Conservation (phyloP, 140 eudicot genomes). For the Erigeron philadelphicus region DNA sequence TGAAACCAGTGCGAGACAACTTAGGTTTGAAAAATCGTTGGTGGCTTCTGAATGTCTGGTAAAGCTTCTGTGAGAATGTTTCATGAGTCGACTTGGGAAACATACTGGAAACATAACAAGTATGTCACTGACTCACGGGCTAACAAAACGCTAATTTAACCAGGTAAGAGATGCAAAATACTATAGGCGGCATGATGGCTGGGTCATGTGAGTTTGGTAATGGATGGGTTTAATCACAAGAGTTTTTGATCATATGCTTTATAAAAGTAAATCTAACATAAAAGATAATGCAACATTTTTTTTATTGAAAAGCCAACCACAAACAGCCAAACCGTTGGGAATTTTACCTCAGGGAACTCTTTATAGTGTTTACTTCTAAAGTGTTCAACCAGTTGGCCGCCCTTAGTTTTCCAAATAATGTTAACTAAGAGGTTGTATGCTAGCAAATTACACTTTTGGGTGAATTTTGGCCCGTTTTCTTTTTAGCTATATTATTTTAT, state of each 20-base stretch:
- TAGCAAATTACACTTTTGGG: not conserved
- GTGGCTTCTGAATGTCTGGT: slow-evolving; percentile 77
- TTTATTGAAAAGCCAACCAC: too few species aligned
- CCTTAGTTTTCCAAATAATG: not conserved
- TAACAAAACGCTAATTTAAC: not conserved
- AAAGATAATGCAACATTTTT: too few species aligned
- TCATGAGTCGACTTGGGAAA: slow-evolving; percentile 96
- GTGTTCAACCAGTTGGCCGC: too few species aligned
- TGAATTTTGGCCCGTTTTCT: not conserved
- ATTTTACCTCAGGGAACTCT: too few species aligned
- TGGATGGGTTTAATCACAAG: not conserved
- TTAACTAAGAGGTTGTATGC: not conserved
- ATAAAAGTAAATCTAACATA: not conserved
- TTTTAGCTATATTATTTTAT: not conserved
- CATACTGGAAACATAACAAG: slow-evolving; percentile 68
- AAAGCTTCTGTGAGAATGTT: slow-evolving; percentile 93
- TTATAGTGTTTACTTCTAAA: too few species aligned
- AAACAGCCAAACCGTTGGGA: too few species aligned
- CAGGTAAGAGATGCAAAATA: slow-evolving; percentile 5
- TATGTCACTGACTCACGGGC: slow-evolving; percentile 20
- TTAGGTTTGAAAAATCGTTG: slow-evolving; percentile 85
- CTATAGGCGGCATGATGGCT: not conserved
- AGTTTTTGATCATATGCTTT: not conserved
- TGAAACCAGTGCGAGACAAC: slow-evolving; percentile 83
- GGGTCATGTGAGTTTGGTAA: not conserved